Evolutionary conservation across 768 basidiomycete genomes (phyloP).

Genomic region (Xerocomellus chrysenteron): DNA sequence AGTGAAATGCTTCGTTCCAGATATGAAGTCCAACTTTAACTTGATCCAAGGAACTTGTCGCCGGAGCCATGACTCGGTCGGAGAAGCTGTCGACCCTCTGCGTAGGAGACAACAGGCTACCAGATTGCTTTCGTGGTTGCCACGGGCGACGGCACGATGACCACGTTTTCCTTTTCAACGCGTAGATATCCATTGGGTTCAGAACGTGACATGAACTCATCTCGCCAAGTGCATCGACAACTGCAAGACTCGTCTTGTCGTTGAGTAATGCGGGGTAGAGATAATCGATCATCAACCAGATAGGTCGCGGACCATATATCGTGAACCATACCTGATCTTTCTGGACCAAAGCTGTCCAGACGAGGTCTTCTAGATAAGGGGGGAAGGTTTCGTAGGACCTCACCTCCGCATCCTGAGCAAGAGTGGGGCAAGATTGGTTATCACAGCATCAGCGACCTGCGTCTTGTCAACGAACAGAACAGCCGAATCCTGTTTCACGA

Average conservation of each 20-base stretch:
- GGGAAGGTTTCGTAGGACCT: constrained; percentile 70
- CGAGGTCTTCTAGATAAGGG: constrained; percentile 55
- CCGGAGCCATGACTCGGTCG: no score
- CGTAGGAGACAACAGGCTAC: no score
- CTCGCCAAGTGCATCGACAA: constrained; percentile 76
- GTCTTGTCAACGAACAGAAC: constrained; percentile 65
- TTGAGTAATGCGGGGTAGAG: constrained; percentile 73
- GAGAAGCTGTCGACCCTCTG: no score
- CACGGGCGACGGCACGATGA: constrained; percentile 66
- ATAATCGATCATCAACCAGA: neutral
- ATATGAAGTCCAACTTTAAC: no score
- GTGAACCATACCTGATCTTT: constrained; percentile 31
- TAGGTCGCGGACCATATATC: neutral
- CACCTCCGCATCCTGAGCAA: constrained; percentile 64
- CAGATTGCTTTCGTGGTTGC: constrained; percentile 62
- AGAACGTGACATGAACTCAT: constrained; percentile 34
- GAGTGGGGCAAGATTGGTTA: constrained; percentile 51
- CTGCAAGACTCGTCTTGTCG: constrained; percentile 75
- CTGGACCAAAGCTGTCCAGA: constrained; percentile 32
- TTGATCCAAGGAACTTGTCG: no score
- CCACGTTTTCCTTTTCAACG: constrained; percentile 24
- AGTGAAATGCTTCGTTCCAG: no score
- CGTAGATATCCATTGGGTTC: neutral
- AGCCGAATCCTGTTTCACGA: constrained; percentile 59
- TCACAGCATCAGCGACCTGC: constrained; percentile 44